These are phyloP conservation scores for Anthostomella pinea DNA, from an alignment of 2,329 filamentous ascomycete genomes.

Conservation along the genomic window DNA sequence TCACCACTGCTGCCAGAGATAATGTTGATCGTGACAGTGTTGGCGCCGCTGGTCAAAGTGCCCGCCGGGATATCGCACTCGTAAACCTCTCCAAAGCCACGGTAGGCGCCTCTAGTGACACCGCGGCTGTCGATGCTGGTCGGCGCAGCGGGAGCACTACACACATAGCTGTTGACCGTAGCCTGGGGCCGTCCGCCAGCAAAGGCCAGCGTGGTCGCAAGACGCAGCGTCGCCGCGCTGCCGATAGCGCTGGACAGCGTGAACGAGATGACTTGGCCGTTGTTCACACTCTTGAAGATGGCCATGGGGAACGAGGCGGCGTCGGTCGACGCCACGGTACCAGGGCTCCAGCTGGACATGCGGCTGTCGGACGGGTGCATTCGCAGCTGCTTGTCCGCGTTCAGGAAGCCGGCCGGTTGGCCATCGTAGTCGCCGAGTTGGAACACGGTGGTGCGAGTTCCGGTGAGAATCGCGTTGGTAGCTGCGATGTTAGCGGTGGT, in stretches of 20 bases:
- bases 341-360: conserved; percentile 51
- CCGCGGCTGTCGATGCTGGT: conserved; percentile 55
- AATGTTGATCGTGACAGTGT: conserved; percentile 51
- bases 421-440: conserved; percentile 58
- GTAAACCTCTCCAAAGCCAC: conserved; percentile 56
- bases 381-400: conserved; percentile 54
- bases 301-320: conserved; percentile 55
- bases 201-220: conserved; percentile 57
- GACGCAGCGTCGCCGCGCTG: conserved; percentile 47
- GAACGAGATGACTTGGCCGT: conserved; percentile 37
- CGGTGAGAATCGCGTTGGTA: conserved; percentile 32
- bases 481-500: conserved; percentile 47
- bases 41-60: conserved; percentile 47
- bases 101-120: conserved; percentile 56
- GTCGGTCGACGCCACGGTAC: conserved; percentile 48
- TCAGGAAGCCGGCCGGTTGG: conserved; percentile 52
- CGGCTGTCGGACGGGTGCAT: conserved; percentile 57
- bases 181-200: conserved; percentile 51
- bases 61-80: conserved; percentile 48
- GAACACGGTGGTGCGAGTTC: conserved; percentile 46
- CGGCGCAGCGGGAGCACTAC: conserved; percentile 30
- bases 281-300: conserved; percentile 51
- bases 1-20: conserved; percentile 46
- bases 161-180: conserved; percentile 33
- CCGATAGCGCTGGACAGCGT: conserved; percentile 40